phyloP scores from a whole-genome alignment of 805 yeast species.

The Candida morakotiae region DNA sequence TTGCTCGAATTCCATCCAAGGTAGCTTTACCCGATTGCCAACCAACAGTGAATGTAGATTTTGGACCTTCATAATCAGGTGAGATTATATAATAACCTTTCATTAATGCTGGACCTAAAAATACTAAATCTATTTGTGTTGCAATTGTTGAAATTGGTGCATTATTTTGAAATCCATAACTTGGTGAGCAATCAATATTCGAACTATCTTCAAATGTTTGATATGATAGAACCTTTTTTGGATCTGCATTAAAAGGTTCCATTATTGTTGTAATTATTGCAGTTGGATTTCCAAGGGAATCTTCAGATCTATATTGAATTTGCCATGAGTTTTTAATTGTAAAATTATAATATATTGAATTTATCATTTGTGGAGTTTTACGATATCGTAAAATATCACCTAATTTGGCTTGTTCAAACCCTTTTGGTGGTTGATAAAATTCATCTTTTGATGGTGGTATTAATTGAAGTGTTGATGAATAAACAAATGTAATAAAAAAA shows the following conservation, averaged over 20 bases:
- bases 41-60: constrained; percentile 29
- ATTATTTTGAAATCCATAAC: constrained; percentile 18
- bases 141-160: constrained; percentile 10
- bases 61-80: constrained; percentile 34
- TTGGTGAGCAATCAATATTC: constrained; percentile 22
- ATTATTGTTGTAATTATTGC: constrained; percentile 24
- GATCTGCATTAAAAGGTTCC: constrained; percentile 26
- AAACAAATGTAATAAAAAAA: background rate
- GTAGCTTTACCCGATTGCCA: constrained; percentile 25
- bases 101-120: constrained; percentile 16
- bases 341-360: constrained; percentile 15
- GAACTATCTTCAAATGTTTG: constrained; percentile 28
- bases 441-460: constrained; percentile 16
- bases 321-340: constrained; percentile 21
- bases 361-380: constrained; percentile 15
- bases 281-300: constrained; percentile 21
- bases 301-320: constrained; percentile 17
- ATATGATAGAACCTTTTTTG: constrained; percentile 21
- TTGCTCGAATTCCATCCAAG: constrained; percentile 28
- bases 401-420: constrained; percentile 14
- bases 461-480: background rate
- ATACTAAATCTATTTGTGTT: constrained; percentile 14
- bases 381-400: constrained; percentile 23
- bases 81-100: constrained; percentile 31
- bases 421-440: constrained; percentile 21